These are phyloP conservation scores for Suillus variegatus DNA, from an alignment of 768 basidiomycete species.

Conservation along the genomic window DNA sequence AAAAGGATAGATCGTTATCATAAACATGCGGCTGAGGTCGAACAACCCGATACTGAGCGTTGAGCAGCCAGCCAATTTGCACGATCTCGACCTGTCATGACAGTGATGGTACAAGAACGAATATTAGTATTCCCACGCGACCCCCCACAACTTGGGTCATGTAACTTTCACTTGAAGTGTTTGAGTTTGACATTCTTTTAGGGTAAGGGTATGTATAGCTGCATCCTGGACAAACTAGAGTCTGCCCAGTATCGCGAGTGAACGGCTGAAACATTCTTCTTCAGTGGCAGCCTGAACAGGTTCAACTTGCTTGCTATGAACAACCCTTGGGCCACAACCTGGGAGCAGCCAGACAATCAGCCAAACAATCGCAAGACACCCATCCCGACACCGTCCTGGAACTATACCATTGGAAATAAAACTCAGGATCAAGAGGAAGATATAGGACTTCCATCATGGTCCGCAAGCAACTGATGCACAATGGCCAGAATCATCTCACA, in stretches of 20 bases:
- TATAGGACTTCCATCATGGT: slow-evolving; percentile 60
- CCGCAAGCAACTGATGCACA: slow-evolving; percentile 40
- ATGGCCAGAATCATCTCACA: slow-evolving; percentile 51
- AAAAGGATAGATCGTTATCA: not conserved
- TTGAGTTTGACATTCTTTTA: not conserved
- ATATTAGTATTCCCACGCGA: not conserved
- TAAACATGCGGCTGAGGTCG: not conserved
- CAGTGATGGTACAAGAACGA: too few species aligned
- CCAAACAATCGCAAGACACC: slow-evolving; percentile 3
- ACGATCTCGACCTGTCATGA: not conserved
- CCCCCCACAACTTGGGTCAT: not conserved
- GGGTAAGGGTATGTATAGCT: not conserved
- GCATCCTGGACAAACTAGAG: not conserved
- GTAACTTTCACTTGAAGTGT: not conserved
- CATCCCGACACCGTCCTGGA: slow-evolving; percentile 8
- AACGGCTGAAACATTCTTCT: not conserved
- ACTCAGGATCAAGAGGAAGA: slow-evolving; percentile 49
- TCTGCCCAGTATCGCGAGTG: not conserved
- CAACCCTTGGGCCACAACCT: slow-evolving; percentile 76
- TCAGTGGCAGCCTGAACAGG: not conserved
- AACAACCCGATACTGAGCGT: not conserved
- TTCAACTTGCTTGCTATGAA: slow-evolving; percentile 50
- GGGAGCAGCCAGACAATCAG: slow-evolving; percentile 51
- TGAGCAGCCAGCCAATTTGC: not conserved
- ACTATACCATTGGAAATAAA: slow-evolving; percentile 12